These are phyloP conservation scores for Coix lacrymajobi DNA, from an alignment of 176 grass and related monocot genomes.

Conservation along the genomic window DNA sequence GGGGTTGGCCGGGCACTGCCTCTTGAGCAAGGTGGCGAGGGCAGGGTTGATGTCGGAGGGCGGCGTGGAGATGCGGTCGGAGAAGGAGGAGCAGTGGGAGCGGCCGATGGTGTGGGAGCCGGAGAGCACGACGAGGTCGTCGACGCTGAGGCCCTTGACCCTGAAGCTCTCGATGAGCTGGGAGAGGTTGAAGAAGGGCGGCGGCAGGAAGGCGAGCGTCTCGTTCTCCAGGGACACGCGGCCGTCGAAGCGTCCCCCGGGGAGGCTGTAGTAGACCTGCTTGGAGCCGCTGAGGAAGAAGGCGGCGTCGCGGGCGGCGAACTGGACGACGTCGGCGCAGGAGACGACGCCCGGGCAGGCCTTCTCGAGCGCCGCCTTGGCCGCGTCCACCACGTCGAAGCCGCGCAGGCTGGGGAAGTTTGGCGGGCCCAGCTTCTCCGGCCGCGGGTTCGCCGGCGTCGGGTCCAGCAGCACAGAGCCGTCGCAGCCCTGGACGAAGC, in stretches of 20 bases:
- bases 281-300: constrained; percentile 21
- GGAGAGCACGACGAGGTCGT: constrained; percentile 54
- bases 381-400: constrained; percentile 57
- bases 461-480: constrained; percentile 54
- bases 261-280: constrained; percentile 22
- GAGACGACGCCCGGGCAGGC: constrained; percentile 26
- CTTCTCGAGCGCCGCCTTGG: constrained; percentile 34
- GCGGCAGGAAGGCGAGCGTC: constrained; percentile 6
- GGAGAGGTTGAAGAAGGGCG: not conserved
- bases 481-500: constrained; percentile 76
- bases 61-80: not conserved
- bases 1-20: constrained; percentile 13
- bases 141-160: constrained; percentile 13
- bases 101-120: constrained; percentile 49
- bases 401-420: constrained; percentile 57
- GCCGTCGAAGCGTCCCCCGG: constrained; percentile 36
- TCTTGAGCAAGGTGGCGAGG: not conserved
- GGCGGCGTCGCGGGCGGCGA: constrained; percentile 43
- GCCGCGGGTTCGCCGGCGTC: not conserved
- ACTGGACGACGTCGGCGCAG: constrained; percentile 54
- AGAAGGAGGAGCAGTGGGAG: constrained; percentile 61
- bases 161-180: constrained; percentile 32
- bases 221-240: constrained; percentile 29
- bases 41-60: constrained; percentile 19
- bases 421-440: constrained; percentile 36